phyloP scores from a whole-genome alignment of 176 grass and related monocot genomes.

The Triticum dicoccoides region DNA sequence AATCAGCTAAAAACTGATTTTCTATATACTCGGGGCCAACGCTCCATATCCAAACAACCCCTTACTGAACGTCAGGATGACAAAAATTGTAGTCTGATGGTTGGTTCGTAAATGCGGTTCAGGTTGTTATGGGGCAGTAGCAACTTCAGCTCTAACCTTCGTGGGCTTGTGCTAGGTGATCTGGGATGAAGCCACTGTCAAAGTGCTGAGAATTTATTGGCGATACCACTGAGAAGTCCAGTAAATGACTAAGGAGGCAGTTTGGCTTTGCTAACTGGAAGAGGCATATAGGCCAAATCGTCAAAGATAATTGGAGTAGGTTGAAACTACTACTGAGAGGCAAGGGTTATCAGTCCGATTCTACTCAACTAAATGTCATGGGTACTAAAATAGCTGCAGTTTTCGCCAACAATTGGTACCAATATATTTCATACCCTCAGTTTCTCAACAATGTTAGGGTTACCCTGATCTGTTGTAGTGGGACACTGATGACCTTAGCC shows the following conservation, averaged over 20 bases:
- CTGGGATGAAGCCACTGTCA: not conserved
- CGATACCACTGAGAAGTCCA: not conserved
- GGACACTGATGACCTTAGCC: not conserved
- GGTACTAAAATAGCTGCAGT: not conserved
- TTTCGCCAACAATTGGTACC: not conserved
- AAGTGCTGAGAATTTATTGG: not conserved
- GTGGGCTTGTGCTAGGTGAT: not conserved
- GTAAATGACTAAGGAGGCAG: not conserved
- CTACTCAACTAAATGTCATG: not conserved
- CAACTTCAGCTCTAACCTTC: not conserved
- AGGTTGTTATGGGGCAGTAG: not conserved
- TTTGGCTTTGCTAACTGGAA: not conserved
- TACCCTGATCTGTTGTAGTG: not conserved
- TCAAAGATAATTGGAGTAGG: not conserved
- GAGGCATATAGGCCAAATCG: not conserved
- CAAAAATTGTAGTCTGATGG: not conserved
- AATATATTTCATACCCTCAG: not conserved
- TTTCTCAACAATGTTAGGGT: not conserved
- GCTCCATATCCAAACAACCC: too few species aligned
- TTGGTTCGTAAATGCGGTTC: not conserved
- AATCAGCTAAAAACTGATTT: too few species aligned
- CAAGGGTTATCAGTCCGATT: not conserved
- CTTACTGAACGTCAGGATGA: not conserved
- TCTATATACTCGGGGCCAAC: too few species aligned
- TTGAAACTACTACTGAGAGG: not conserved